A percentile compares a stretch with the other conserved stretches of the same genome.
Conservation (phyloP, 148 eudicot genomes). For the Selenicereus undatus region DNA sequence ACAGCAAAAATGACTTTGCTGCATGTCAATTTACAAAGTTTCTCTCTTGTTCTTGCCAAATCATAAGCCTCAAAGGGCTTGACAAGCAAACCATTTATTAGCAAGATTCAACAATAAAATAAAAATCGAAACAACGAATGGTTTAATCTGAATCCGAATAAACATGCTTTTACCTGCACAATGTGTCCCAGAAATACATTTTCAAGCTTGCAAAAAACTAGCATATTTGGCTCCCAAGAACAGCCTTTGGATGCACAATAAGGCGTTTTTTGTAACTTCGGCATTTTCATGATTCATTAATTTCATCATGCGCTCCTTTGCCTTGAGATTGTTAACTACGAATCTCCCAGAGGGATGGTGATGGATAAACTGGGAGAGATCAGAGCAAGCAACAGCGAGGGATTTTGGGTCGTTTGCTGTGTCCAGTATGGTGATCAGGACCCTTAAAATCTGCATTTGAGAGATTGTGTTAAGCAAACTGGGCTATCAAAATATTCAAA, state of each 20-base stretch:
- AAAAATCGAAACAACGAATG: slow-evolving; percentile 19
- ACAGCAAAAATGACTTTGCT: slow-evolving; percentile 14
- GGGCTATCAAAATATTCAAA: neutral
- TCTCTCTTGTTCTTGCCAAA: slow-evolving; percentile 20
- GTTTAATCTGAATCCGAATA: neutral
- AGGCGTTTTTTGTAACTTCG: slow-evolving; percentile 89
- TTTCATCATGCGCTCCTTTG: slow-evolving; percentile 95
- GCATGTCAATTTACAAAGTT: slow-evolving; percentile 21
- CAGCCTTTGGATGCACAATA: slow-evolving; percentile 97
- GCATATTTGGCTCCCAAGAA: slow-evolving; percentile 98
- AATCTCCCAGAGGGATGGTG: slow-evolving; percentile 86
- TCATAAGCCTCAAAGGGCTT: neutral
- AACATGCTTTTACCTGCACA: neutral
- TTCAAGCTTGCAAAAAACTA: slow-evolving; percentile 88
- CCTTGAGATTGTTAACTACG: slow-evolving; percentile 78
- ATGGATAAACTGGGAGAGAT: slow-evolving; percentile 95
- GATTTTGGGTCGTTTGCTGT: slow-evolving; percentile 70
- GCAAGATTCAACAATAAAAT: slow-evolving; percentile 18
- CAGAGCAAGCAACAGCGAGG: slow-evolving; percentile 93
- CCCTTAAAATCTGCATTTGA: slow-evolving; percentile 66
- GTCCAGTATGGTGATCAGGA: slow-evolving; percentile 86
- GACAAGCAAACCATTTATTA: slow-evolving; percentile 22
- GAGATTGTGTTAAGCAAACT: neutral
- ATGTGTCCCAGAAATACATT: neutral
- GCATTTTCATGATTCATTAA: slow-evolving; percentile 87